Evolutionary conservation across 164 flowering plant genomes (phyloP), one percentile per base, ranked within the genome.

Genomic region (Vitis amurensis): DNA sequence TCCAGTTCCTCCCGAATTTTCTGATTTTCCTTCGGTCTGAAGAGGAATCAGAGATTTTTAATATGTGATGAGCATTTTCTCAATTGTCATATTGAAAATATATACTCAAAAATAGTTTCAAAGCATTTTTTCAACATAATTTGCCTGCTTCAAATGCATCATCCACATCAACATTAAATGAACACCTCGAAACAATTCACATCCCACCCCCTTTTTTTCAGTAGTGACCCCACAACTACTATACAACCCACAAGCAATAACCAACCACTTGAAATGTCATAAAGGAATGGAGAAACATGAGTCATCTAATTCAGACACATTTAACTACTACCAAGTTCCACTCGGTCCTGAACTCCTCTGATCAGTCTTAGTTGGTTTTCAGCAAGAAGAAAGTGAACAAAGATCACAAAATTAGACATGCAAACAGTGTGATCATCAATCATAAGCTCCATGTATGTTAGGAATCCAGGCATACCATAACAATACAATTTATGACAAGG

Each of bases 11-110:
- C 79, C 50, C 88, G 71, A 27, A 81, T 64, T 59, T 61, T 85
- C 71, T 91, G 93, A 74, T 90, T 93, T 72, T 91, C 92, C 81
- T 79, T 83, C 17, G 99, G 97, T 69, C 99, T 91, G 81, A 61
- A 65, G 67, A 73, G 15, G 44, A 48, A 71, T 51, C 59, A 68
- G 64, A 44, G 9, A 63, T n/a, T 29, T 30, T 55, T 23, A 13
- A 49, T 56, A 68, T 15, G 27, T 30, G 55, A 9, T 11, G 19
- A 16, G 9, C 4, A n/a, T 37, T 17, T 37, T 9, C 59, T 0
- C 63, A 23, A 19, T 16, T 48, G 11, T 63, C 66, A 37, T 6
- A 37, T 37, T 3, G 44, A 37, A 37, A 37, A 37, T 37, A 37
- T 37, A 37, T 37, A 37, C 44, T 37, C 44, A 37, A 37, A 37